Evolutionary conservation across 768 basidiomycete genomes (phyloP).

Genomic region (Trametes sanguinea): DNA sequence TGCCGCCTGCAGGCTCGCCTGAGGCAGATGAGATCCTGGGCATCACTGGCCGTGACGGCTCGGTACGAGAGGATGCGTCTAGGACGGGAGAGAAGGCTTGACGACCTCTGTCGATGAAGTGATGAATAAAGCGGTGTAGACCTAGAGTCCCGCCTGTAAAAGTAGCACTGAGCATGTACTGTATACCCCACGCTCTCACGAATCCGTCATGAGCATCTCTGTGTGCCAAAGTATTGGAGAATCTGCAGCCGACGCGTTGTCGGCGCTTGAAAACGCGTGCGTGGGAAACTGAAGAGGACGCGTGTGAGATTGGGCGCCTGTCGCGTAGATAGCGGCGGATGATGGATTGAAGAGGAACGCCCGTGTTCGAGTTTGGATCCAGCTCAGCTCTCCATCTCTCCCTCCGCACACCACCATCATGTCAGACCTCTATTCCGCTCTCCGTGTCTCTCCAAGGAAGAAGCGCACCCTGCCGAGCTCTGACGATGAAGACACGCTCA

Average conservation of each 20-base stretch:
- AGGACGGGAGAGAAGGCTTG: constrained; percentile 1
- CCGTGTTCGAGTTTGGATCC: constrained; percentile 18
- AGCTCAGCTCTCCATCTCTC: constrained; percentile 26
- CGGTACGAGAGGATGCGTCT: neutral
- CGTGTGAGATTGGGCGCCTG: constrained; percentile 7
- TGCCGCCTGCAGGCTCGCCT: constrained; percentile 36
- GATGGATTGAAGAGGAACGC: neutral
- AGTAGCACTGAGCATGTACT: constrained; percentile 4
- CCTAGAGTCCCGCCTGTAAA: constrained; percentile 12
- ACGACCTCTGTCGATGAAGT: neutral
- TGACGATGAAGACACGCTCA: constrained; percentile 54
- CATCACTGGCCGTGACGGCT: constrained; percentile 15
- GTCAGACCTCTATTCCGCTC: constrained; percentile 63
- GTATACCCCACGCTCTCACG: neutral
- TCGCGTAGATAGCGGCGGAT: constrained; percentile 2
- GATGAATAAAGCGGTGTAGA: neutral
- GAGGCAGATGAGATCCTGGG: constrained; percentile 40
- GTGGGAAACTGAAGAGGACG: constrained; percentile 11
- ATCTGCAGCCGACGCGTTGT: constrained; percentile 6
- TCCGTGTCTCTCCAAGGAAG: constrained; percentile 70
- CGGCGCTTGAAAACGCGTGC: constrained; percentile 14
- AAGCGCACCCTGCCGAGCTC: constrained; percentile 56
- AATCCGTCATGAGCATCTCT: neutral
- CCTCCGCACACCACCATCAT: constrained; percentile 34
- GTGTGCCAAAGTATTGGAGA: neutral